Base-by-base conservation (phyloP, 164 flowering plant species). In the Aristolochia californica region DNA sequence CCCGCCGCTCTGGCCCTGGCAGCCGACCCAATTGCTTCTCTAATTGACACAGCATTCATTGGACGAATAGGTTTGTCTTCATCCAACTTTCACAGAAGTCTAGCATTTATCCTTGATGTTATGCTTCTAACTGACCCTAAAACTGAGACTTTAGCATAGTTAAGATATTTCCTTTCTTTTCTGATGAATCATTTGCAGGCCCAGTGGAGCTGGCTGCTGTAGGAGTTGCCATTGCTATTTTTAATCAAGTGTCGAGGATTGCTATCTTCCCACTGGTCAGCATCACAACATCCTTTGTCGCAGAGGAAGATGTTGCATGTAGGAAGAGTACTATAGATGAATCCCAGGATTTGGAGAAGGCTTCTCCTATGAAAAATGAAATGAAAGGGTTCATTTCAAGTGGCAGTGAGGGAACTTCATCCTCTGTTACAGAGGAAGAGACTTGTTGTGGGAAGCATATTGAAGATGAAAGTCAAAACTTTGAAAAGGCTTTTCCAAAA, bases 21-120 rank as follows among this genome's bases (percentile, higher is more conserved):
- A 24, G 95, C 95, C 53, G 95, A 87, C 25, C 95, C 89, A 14
- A 77, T 87, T 61, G 91, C 95, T 58, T 87, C 95, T 66, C 72
- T 87, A 12, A 69, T 87, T 61, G 91, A 87, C 63, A 87, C 87
- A 11, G 87, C 96, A 28, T 87, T 87, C 64, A 81, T 87, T 21
- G 96, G 91, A 52, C 85, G 74, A 45, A 78, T 87, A 65, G 88
- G 95, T 83, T 70, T 12, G 45, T 59, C 47, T 30, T n/a, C 28
- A 30, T 18, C 13, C 58, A 16, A 3, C 17, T n/a, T 15, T 18
- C 34, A 2, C 34, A 9, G 9, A n/a, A 3, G 25, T 28, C 53
- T 55, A 12, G 21, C 9, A 43, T 24, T 16, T 17, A 38, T 10
- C 49, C 5, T 49, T 13, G 20, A 24, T 45, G 25, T 48, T 5